A percentile compares a stretch with the other conserved stretches of the same genome.
Conservation (phyloP, 2,329 filamentous ascomycete species). For the Daldinia sp. region DNA sequence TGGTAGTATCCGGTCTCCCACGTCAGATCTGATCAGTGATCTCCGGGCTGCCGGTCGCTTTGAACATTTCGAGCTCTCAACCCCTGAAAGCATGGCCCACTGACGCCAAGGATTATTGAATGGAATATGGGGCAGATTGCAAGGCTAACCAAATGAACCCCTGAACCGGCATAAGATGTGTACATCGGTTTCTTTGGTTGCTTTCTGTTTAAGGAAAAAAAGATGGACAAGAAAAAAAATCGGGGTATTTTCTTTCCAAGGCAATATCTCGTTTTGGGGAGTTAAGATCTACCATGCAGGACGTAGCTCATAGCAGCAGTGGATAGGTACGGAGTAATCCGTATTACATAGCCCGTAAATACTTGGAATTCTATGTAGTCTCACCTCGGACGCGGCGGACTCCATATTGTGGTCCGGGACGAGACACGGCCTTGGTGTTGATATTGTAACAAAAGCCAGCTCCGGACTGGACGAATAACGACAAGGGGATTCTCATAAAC, state of each 20-base stretch:
- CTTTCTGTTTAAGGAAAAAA: not conserved
- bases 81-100: conserved; percentile 35
- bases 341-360: conserved; percentile 13
- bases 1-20: conserved; percentile 36
- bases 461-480: not conserved
- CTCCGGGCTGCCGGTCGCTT: conserved; percentile 37
- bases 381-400: conserved; percentile 18
- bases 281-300: conserved; percentile 33
- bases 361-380: conserved; percentile 12
- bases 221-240: not conserved
- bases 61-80: conserved; percentile 22
- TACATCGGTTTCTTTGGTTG: not conserved
- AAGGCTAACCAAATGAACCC: conserved; percentile 29
- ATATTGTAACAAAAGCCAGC: conserved; percentile 4
- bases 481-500: conserved; percentile 4
- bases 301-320: conserved; percentile 19
- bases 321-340: conserved; percentile 19
- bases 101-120: conserved; percentile 30
- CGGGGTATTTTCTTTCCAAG: conserved; percentile 18
- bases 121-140: conserved; percentile 9
- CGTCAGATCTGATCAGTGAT: conserved; percentile 43
- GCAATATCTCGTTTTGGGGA: conserved; percentile 25
- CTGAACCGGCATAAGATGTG: conserved; percentile 25
- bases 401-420: conserved; percentile 14
- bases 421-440: conserved; percentile 22